Base-by-base conservation (phyloP, 2,329 filamentous ascomycete species). In the Claviceps pusilla region DNA sequence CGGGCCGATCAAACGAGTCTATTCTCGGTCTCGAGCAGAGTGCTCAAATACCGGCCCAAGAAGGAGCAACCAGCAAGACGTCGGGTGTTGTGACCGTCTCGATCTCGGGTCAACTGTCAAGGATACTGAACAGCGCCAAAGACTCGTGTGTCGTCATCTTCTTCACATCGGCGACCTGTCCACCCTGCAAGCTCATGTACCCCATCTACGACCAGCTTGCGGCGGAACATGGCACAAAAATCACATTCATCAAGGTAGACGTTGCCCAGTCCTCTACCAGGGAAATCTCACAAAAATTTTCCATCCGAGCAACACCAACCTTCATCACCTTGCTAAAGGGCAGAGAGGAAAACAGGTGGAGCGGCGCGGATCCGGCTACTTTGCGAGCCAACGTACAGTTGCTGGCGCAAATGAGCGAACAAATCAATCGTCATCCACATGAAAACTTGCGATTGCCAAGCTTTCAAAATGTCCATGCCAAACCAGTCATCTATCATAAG, bases 151-250 rank as follows among this genome's bases (percentile, higher is more conserved):
- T 87, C 0, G 79, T 91, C 42, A 77, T 96, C 55, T 96, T 96
- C 73, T 97, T 97, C 71, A 96, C 91, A 0, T 95, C 88, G 3
- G 80, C 86, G 2, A 93, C 84, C 2, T 96, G 90, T 64, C 78
- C 82, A 0, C 89, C 90, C 0, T 96, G 91, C 76, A 91, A 86
- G 66, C 70, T 81, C 16, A 77, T 91, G 2, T 94, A 95, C 62
- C 88, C 90, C 1, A 69, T 84, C 0, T 97, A 88, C 62, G 86
- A 94, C 57, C 76, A 87, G 59, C 74, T 96, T 0, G 89, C 90
- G 1, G 79, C 78, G 31, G 85, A 94, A 64, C 76, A 83, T 33
- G 83, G 79, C 1, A 71, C 78, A 37, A 83, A 83, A 60, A 83
- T 82, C 3, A 72, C 80, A 0, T 77, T 96, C 50, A 83, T 96